Conservation (phyloP, 2,329 filamentous ascomycete species). For the Salinomyces thailandicus region DNA sequence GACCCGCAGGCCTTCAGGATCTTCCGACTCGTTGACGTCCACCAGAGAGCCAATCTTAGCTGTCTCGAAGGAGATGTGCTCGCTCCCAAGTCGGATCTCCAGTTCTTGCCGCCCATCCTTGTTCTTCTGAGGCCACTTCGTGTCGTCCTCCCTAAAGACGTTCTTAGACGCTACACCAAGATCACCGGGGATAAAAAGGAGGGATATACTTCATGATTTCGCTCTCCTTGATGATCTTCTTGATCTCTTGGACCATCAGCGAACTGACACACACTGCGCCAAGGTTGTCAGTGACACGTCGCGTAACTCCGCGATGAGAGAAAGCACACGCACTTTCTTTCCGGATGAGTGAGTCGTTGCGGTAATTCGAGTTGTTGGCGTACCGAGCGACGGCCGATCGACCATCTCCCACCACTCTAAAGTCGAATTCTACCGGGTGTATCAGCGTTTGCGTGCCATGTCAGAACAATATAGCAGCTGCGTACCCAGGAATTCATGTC, state of each 20-base stretch:
- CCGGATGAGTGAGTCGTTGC: slow-evolving; percentile 94
- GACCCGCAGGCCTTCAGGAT: slow-evolving; percentile 89
- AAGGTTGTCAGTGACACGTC: slow-evolving; percentile 9
- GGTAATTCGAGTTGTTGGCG: slow-evolving; percentile 98
- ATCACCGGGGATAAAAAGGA: slow-evolving; percentile 2
- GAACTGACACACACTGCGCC: slow-evolving; percentile 85
- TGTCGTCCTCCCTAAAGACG: slow-evolving; percentile 74
- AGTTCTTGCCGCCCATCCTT: slow-evolving; percentile 96
- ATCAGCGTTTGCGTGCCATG: slow-evolving; percentile 4
- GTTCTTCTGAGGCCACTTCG: slow-evolving; percentile 98
- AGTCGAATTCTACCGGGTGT: slow-evolving; percentile 71
- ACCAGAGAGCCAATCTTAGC: slow-evolving; percentile 96
- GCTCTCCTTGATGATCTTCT: slow-evolving; percentile 91
- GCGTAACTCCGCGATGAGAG: background rate
- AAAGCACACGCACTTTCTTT: slow-evolving; percentile 78
- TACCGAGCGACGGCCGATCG: slow-evolving; percentile 89
- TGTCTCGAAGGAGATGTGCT: slow-evolving; percentile 98
- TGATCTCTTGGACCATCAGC: slow-evolving; percentile 83
- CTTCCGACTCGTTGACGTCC: slow-evolving; percentile 90
- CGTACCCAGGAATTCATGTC: slow-evolving; percentile 91
- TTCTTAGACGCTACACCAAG: background rate
- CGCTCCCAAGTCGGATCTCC: slow-evolving; percentile 84
- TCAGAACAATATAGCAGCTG: slow-evolving; percentile 1
- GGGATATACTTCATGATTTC: slow-evolving; percentile 84
- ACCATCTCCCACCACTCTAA: slow-evolving; percentile 83